Conservation (phyloP, 345 rosid genomes). For the Linum usitatissimum region DNA sequence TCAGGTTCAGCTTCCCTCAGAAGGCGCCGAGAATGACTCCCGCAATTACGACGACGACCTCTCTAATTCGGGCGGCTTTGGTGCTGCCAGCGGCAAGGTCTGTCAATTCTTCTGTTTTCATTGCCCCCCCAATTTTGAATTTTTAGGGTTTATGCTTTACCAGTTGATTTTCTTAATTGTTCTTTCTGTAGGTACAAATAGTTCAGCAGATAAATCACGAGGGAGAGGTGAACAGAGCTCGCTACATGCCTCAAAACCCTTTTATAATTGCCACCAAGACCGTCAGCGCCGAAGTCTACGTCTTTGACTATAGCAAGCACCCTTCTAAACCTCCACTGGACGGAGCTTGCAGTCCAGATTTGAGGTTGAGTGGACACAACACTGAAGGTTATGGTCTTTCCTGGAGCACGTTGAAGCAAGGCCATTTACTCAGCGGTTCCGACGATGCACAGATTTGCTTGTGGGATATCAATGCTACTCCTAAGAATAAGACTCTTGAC, state of each 20-base stretch:
- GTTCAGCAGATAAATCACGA: slow-evolving; percentile 97
- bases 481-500: slow-evolving; percentile 71
- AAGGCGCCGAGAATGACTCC: slow-evolving; percentile 80
- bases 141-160: not conserved
- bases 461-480: slow-evolving; percentile 82
- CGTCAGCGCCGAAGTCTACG: slow-evolving; percentile 88
- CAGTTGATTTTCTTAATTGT: not conserved
- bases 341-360: slow-evolving; percentile 81
- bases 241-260: slow-evolving; percentile 93
- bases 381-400: slow-evolving; percentile 96
- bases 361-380: slow-evolving; percentile 85
- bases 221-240: slow-evolving; percentile 96
- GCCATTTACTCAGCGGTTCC: slow-evolving; percentile 89
- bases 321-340: slow-evolving; percentile 87
- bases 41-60: slow-evolving; percentile 92
- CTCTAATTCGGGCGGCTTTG: slow-evolving; percentile 69
- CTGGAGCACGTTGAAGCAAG: slow-evolving; percentile 91
- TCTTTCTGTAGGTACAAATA: slow-evolving; percentile 55
- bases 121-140: not conserved
- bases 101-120: not conserved
- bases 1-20: slow-evolving; percentile 91
- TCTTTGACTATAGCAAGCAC: slow-evolving; percentile 90
- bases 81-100: slow-evolving; percentile 88
- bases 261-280: slow-evolving; percentile 93
- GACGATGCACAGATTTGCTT: slow-evolving; percentile 98